phyloP scores from a whole-genome alignment of 176 grass and related monocot genomes.

The Aegilops sharonensis region DNA sequence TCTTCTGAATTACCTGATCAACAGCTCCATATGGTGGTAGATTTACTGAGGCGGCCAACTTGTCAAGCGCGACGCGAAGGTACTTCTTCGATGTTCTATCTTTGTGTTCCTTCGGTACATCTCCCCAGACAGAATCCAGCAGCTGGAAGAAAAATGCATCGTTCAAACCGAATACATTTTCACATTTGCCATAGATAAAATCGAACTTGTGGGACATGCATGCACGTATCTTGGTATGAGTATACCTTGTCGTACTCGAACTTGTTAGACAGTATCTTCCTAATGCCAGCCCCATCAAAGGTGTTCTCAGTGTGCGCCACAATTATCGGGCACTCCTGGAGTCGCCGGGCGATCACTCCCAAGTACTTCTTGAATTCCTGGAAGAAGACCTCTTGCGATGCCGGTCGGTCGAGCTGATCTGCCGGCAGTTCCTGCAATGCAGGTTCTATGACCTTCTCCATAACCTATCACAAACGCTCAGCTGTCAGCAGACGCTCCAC shows the following conservation, averaged over 20 bases:
- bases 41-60: constrained; percentile 47
- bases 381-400: constrained; percentile 62
- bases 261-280: constrained; percentile 56
- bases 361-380: constrained; percentile 64
- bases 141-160: constrained; percentile 32
- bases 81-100: constrained; percentile 50
- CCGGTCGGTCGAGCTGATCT: constrained; percentile 44
- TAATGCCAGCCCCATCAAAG: constrained; percentile 79
- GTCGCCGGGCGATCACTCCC: constrained; percentile 22
- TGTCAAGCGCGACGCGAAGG: constrained; percentile 57
- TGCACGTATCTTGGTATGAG: background rate
- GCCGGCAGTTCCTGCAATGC: constrained; percentile 36
- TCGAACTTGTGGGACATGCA: too few relatives aligned
- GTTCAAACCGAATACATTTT: background rate
- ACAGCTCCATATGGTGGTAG: constrained; percentile 80
- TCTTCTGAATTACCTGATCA: constrained; percentile 40
- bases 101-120: constrained; percentile 53
- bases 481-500: background rate
- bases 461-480: constrained; percentile 40
- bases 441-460: constrained; percentile 56
- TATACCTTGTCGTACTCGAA: constrained; percentile 68
- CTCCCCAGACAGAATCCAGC: constrained; percentile 62
- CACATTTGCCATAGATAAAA: background rate
- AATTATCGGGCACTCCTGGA: constrained; percentile 68
- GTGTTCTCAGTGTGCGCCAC: constrained; percentile 84